Evolutionary conservation across 2,329 filamentous ascomycete species (phyloP).

Genomic region (Cladophialophora exuberans): DNA sequence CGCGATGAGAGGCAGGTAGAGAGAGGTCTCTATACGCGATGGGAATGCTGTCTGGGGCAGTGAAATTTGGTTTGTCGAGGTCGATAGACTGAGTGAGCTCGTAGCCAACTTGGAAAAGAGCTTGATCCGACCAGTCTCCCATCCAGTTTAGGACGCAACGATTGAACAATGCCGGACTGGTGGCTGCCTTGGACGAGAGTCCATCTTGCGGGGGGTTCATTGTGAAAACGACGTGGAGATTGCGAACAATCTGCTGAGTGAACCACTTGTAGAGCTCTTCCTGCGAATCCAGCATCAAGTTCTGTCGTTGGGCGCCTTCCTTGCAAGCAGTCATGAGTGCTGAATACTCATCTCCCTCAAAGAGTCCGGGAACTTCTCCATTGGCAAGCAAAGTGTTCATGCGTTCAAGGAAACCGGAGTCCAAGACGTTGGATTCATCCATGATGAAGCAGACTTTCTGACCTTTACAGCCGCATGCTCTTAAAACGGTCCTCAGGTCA

Average conservation of each 20-base stretch:
- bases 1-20: constrained; percentile 85
- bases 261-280: constrained; percentile 99
- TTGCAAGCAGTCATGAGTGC: constrained; percentile 99
- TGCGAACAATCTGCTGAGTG: constrained; percentile 98
- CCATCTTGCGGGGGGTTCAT: constrained; percentile 99
- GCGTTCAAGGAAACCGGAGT: constrained; percentile 96
- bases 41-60: constrained; percentile 86
- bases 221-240: constrained; percentile 97
- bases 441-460: constrained; percentile 99
- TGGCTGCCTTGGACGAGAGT: constrained; percentile 92
- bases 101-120: constrained; percentile 93
- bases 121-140: constrained; percentile 99
- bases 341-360: constrained; percentile 97
- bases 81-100: constrained; percentile 97
- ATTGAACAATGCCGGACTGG: constrained; percentile 97
- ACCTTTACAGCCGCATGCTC: constrained; percentile 93
- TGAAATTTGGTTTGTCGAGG: constrained; percentile 83
- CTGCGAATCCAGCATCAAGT: constrained; percentile 90
- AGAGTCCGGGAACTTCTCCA: constrained; percentile 97
- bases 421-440: constrained; percentile 98
- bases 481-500: constrained; percentile 88
- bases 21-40: constrained; percentile 85
- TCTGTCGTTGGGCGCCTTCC: constrained; percentile 95
- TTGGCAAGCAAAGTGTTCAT: constrained; percentile 99
- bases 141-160: constrained; percentile 99